A percentile compares a stretch with the other conserved stretches of the same genome.
Evolutionary conservation across 768 basidiomycete genomes (phyloP).

Genomic region (Gelatoporia subvermispora): DNA sequence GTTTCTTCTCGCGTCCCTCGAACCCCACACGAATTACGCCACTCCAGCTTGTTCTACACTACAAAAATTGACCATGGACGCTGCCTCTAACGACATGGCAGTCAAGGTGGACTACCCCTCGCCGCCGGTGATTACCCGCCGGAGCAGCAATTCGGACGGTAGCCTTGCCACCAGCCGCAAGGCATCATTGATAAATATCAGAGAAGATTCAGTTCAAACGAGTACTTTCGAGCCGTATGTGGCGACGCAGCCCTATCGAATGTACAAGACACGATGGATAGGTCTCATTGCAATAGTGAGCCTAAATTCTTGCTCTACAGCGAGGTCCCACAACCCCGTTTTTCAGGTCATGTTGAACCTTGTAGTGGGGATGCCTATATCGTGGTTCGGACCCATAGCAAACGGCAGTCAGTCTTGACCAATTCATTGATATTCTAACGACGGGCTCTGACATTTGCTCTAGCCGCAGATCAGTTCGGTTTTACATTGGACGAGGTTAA

Average conservation of each 20-base stretch:
- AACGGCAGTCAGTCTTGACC: slow-evolving; percentile 45
- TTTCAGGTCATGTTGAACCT: slow-evolving; percentile 56
- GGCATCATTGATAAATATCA: no score
- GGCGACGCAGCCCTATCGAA: slow-evolving; percentile 36
- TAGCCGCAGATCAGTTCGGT: slow-evolving; percentile 60
- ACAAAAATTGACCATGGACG: no score
- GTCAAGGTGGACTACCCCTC: no score
- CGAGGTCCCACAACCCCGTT: background rate
- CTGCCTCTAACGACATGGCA: no score
- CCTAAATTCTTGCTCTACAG: background rate
- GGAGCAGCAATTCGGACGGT: no score
- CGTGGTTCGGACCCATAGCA: slow-evolving; percentile 85
- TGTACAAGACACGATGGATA: slow-evolving; percentile 67
- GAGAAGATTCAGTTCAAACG: no score
- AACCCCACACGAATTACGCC: no score
- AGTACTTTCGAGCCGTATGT: background rate
- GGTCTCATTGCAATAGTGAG: slow-evolving; percentile 61
- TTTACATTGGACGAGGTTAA: slow-evolving; percentile 70
- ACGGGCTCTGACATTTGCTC: background rate
- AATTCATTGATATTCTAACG: background rate
- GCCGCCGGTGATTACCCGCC: no score
- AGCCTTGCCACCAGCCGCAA: no score
- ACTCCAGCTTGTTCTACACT: no score
- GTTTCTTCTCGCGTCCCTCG: no score
- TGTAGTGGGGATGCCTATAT: slow-evolving; percentile 61